Evolutionary conservation across 441 rosid species (phyloP), one percentile per base, ranked within the genome.

Genomic region (Sinapis alba): DNA sequence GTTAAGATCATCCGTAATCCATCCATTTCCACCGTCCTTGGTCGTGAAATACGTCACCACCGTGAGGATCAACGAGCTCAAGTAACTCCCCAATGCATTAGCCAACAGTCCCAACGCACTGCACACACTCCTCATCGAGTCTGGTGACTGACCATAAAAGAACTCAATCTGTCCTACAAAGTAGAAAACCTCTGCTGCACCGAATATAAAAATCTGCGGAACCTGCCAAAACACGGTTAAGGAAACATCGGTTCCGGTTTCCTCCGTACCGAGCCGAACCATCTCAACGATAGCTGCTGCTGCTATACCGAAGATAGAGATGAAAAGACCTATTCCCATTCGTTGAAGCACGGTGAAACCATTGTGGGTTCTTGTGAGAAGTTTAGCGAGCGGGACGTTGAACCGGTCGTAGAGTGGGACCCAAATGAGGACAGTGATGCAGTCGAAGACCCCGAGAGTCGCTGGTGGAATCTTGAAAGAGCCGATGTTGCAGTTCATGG

Each of bases 81-180:
- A 63, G 74, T 81, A 81, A 32, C 50, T 79, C 36, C 84, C 86
- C 2, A 84, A 69, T 10, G 84, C 84, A 13, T 15, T 65, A 1
- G 80, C 75, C 10, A 82, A 62, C 3, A 78, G 80, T 4, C 83
- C 73, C 30, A 83, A 78, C 0, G 88, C 85, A 11, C 77, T 74
- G 63, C 89, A 80, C 36, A 85, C 18, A 61, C 87, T 85, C 65
- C 84, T 56, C 87, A 82, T 85, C 19, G 85, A 86, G 65, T 85
- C 89, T 0, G 85, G 86, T 7, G 88, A 78, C 72, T 85, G 83
- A 62, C 83, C 85, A 59, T 85, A 85, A 75, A 83, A 83, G 54
- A 85, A 85, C 78, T 85, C 87, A n/a, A 82, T 59, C 73, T 80
- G 81, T 10, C 89, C 89, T 1, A 85, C 66, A 43, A 70, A 78